Evolutionary conservation across 108 stramenopile genomes (phyloP).

Genomic region (Cyclostephanos tholiformis): DNA sequence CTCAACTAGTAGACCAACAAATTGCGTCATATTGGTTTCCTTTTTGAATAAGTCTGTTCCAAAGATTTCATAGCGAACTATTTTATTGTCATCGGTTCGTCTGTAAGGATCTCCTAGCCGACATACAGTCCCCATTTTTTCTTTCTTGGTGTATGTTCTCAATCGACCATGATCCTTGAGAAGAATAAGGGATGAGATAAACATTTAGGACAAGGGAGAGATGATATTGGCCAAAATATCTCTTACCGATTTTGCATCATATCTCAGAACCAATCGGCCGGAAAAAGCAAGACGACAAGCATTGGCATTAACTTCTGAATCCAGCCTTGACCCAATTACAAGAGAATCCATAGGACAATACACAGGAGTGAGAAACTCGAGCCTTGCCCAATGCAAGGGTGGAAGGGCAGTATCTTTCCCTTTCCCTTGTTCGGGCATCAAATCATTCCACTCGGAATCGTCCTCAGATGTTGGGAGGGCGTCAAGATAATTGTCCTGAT

Average conservation of each 20-base stretch:
- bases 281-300: constrained; percentile 93
- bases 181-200: background rate
- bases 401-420: constrained; percentile 21
- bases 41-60: constrained; percentile 88
- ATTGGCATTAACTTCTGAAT: constrained; percentile 69
- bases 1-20: constrained; percentile 82
- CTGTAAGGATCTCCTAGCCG: constrained; percentile 81
- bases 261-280: constrained; percentile 77
- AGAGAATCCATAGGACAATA: constrained; percentile 85
- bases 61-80: constrained; percentile 87
- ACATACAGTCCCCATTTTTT: constrained; percentile 62
- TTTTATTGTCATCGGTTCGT: constrained; percentile 65
- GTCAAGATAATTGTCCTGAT: constrained; percentile 80
- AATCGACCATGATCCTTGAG: constrained; percentile 53
- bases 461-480: constrained; percentile 37
- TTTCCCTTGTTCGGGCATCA: constrained; percentile 6
- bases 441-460: constrained; percentile 19
- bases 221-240: background rate
- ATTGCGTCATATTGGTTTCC: constrained; percentile 87
- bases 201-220: background rate
- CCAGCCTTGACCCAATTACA: constrained; percentile 93
- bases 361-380: constrained; percentile 91
- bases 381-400: constrained; percentile 90
- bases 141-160: constrained; percentile 79
- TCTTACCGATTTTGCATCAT: constrained; percentile 46